phyloP scores from a whole-genome alignment of 2,329 filamentous ascomycete species.

The Apiospora koreana region DNA sequence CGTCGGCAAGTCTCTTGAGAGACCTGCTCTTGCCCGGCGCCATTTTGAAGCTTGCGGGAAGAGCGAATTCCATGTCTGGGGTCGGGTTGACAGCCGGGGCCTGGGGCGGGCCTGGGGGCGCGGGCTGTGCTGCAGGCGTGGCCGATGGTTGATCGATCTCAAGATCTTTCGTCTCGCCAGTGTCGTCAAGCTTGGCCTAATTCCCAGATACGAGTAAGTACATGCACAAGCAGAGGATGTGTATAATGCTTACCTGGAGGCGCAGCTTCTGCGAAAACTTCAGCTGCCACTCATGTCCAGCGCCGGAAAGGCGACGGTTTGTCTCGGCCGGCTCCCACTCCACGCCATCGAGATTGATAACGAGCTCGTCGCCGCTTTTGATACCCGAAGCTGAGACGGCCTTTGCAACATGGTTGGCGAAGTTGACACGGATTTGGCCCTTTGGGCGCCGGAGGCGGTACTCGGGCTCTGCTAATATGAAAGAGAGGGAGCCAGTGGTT shows the following conservation, averaged over 20 bases:
- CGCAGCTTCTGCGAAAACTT: conserved; percentile 52
- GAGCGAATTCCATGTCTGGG: not conserved
- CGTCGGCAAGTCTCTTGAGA: conserved; percentile 38
- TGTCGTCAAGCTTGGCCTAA: conserved; percentile 48
- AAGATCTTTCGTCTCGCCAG: conserved; percentile 49
- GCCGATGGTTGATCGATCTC: conserved; percentile 49
- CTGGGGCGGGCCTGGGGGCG: not conserved
- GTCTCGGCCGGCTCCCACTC: conserved; percentile 61
- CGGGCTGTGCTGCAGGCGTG: not conserved
- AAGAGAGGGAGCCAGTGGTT: conserved; percentile 69
- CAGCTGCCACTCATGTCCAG: conserved; percentile 60
- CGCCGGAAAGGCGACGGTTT: conserved; percentile 48
- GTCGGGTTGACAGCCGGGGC: not conserved
- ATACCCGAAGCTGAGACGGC: conserved; percentile 67
- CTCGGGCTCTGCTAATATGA: conserved; percentile 83
- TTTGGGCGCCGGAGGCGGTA: conserved; percentile 74
- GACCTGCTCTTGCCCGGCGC: conserved; percentile 30
- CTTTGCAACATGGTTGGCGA: conserved; percentile 70
- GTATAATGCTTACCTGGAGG: conserved; percentile 41
- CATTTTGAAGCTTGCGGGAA: not conserved
- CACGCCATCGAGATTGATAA: conserved; percentile 68
- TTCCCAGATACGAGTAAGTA: conserved; percentile 6
- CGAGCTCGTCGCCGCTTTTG: conserved; percentile 76
- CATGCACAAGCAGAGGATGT: not conserved
- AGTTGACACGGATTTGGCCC: conserved; percentile 80